phyloP scores from a whole-genome alignment of 2,329 filamentous ascomycete genomes.

The Cladophialophora yegresii region DNA sequence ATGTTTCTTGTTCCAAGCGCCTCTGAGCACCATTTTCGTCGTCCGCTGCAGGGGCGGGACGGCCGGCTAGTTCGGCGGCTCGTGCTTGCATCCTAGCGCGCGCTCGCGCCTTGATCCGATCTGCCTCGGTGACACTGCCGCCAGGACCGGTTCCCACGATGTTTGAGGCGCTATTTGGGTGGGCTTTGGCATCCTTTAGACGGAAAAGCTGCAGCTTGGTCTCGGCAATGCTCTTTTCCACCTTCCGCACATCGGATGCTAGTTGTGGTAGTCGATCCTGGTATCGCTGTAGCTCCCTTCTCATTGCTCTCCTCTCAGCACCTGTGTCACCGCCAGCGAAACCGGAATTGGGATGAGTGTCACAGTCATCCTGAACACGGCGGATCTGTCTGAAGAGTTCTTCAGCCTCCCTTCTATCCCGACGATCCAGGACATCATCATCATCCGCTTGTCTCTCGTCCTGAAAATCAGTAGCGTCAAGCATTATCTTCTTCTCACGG shows the following conservation, averaged over 20 bases:
- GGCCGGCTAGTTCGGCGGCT: slow-evolving; percentile 86
- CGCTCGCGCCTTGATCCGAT: slow-evolving; percentile 89
- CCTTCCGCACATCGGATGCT: slow-evolving; percentile 85
- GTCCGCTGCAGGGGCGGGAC: slow-evolving; percentile 68
- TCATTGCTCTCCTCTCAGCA: slow-evolving; percentile 80
- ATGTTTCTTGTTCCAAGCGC: slow-evolving; percentile 84
- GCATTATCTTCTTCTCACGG: slow-evolving; percentile 85
- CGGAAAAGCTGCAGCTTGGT: slow-evolving; percentile 90
- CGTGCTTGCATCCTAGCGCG: slow-evolving; percentile 99
- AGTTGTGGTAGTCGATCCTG: slow-evolving; percentile 89
- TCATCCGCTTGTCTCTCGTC: slow-evolving; percentile 89
- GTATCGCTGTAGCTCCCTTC: slow-evolving; percentile 83
- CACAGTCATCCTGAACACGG: slow-evolving; percentile 90
- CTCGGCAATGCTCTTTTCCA: slow-evolving; percentile 90
- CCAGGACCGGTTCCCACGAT: slow-evolving; percentile 93
- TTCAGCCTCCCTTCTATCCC: slow-evolving; percentile 88
- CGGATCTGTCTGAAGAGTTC: slow-evolving; percentile 91
- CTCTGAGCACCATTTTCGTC: slow-evolving; percentile 79
- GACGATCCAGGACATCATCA: slow-evolving; percentile 85
- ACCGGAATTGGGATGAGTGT: slow-evolving; percentile 78
- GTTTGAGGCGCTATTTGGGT: slow-evolving; percentile 75
- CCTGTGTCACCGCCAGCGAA: slow-evolving; percentile 75
- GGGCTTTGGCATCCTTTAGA: slow-evolving; percentile 85
- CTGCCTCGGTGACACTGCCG: slow-evolving; percentile 85
- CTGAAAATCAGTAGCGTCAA: slow-evolving; percentile 95